phyloP scores from a whole-genome alignment of 2,329 filamentous ascomycete species.

The Balansia obtecta region DNA sequence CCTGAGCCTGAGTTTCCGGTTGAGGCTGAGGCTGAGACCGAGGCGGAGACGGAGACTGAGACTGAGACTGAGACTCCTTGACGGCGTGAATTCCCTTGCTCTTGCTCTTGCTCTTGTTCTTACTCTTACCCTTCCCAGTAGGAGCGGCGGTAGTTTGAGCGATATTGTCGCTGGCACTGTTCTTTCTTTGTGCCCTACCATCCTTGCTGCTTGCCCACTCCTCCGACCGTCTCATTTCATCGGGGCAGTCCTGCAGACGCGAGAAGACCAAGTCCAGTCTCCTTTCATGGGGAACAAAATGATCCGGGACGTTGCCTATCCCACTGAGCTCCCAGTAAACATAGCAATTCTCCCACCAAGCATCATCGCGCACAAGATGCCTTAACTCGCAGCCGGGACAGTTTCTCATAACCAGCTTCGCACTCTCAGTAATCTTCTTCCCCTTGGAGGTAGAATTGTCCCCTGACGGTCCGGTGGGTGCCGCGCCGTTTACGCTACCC shows the following conservation, averaged over 20 bases:
- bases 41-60: not conserved
- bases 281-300: constrained; percentile 1
- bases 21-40: not conserved
- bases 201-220: not conserved
- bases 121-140: not conserved
- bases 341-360: constrained; percentile 9
- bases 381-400: constrained; percentile 6
- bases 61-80: not conserved
- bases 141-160: not conserved
- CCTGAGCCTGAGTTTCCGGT: not conserved
- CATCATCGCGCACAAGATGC: constrained; percentile 6
- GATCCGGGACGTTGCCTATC: not conserved
- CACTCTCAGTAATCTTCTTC: not conserved
- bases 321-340: constrained; percentile 5
- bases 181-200: not conserved
- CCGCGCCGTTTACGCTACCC: not conserved
- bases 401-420: not conserved
- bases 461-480: not conserved
- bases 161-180: not conserved
- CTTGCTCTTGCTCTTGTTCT: not conserved
- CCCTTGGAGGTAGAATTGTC: not conserved
- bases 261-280: not conserved
- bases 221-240: constrained; percentile 1
- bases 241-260: constrained; percentile 3
- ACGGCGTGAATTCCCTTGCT: not conserved